Evolutionary conservation across 2,329 filamentous ascomycete species (phyloP), one percentile per base, ranked within the genome.

Genomic region (Lachnellula willkommii): DNA sequence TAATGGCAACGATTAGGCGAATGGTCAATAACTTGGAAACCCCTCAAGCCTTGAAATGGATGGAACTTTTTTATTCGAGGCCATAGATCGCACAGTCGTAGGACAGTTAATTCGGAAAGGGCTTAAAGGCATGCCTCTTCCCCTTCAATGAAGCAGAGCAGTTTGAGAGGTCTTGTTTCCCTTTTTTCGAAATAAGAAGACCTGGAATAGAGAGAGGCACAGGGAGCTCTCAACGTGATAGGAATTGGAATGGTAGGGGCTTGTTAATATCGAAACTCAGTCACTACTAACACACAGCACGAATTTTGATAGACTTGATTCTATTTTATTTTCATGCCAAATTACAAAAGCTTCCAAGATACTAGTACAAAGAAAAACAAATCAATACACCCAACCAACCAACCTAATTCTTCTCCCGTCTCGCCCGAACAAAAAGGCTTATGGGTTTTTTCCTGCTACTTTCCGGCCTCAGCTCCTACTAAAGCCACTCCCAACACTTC

Each of bases 401-500:
- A 26, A 45, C 8, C 42, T 12, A 20, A 45, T 11, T 17, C 15
- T 12, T 20, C 39, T 5, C 17, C 39, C 15, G 39, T 42, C 17
- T 42, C 39, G 15, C 42, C 3, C 12, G 42, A 14, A 20, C 42
- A 11, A 9, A 14, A 45, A 14, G 12, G 12, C 42, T 6, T 14
- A 17, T 20, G 3, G 26, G 7, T 14, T 12, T 32, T 2, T 32
- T 9, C 11, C 28, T 32, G 28, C 12, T 14, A 45, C 12, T 20
- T 45, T 9, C 17, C 42, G 12, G 9, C 39, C 20, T 54, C 37
- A 54, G 28, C 12, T n/a, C 37, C 55, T 57, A 11, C 56, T 55
- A 52, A 59, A 60, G 0, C 60, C 62, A 26, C 32, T 57, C 32
- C 66, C 65, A 28, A 66, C 49, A 46, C 63, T 63, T 45, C 65